phyloP scores from a whole-genome alignment of 768 basidiomycete genomes.

The Pulveroboletus sp. region DNA sequence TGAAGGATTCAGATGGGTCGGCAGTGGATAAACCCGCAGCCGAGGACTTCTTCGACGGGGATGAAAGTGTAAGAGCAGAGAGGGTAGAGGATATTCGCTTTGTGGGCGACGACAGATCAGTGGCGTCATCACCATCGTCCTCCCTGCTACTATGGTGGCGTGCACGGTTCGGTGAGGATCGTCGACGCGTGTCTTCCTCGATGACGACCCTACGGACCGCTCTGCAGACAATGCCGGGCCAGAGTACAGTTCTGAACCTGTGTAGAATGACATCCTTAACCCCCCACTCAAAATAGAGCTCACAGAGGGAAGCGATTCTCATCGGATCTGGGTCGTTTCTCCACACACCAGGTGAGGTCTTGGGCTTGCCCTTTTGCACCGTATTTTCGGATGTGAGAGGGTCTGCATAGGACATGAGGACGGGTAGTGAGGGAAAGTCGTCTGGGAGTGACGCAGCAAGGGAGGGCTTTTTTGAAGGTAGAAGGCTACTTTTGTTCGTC shows the following conservation, averaged over 20 bases:
- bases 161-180: neutral
- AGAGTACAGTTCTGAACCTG: slow-evolving; percentile 78
- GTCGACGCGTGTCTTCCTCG: slow-evolving; percentile 36
- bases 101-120: slow-evolving; percentile 13
- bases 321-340: slow-evolving; percentile 59
- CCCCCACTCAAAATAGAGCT: slow-evolving; percentile 91
- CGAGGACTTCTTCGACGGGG: slow-evolving; percentile 13
- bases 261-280: slow-evolving; percentile 77
- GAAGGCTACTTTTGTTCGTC: slow-evolving; percentile 59
- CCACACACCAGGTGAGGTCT: slow-evolving; percentile 41
- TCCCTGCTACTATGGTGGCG: neutral
- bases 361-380: slow-evolving; percentile 29
- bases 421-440: slow-evolving; percentile 66
- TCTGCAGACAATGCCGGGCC: slow-evolving; percentile 68
- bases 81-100: slow-evolving; percentile 11
- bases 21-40: neutral
- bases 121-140: neutral
- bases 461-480: slow-evolving; percentile 60
- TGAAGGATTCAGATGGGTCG: slow-evolving; percentile 6
- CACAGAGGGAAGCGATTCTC: slow-evolving; percentile 73
- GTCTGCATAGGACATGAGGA: slow-evolving; percentile 71
- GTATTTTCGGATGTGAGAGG: slow-evolving; percentile 71
- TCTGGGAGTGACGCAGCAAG: slow-evolving; percentile 61
- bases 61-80: slow-evolving; percentile 13
- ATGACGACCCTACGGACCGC: slow-evolving; percentile 63